Conservation (phyloP, 2,329 filamentous ascomycete species). For the Hypoxylon sp. region DNA sequence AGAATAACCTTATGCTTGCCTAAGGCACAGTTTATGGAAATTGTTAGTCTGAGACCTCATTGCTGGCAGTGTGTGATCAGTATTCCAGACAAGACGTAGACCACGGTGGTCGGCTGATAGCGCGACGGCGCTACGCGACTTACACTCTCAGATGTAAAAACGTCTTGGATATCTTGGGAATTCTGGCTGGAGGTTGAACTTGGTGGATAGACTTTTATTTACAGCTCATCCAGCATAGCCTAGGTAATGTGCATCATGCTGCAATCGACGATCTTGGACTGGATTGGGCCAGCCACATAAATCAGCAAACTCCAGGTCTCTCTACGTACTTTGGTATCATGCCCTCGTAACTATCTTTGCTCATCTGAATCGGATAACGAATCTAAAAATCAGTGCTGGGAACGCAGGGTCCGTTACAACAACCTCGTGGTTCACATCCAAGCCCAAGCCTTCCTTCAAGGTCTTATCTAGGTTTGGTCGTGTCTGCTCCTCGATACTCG, state of each 20-base stretch:
- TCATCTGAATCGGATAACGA: conserved; percentile 62
- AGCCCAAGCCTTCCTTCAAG: conserved; percentile 73
- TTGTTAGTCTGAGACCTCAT: not conserved
- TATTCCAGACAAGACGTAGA: not conserved
- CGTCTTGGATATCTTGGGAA: too few species aligned
- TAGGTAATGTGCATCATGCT: not conserved
- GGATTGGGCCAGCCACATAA: not conserved
- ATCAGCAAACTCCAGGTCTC: not conserved
- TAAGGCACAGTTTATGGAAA: not conserved
- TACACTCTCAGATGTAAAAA: too few species aligned
- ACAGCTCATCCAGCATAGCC: not conserved
- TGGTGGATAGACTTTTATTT: not conserved
- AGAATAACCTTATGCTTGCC: not conserved
- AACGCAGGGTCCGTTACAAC: conserved; percentile 95
- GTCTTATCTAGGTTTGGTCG: conserved; percentile 84
- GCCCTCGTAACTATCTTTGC: conserved; percentile 20
- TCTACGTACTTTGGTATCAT: conserved; percentile 35
- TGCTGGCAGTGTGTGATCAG: too few species aligned
- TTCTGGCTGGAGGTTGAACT: not conserved
- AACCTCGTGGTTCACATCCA: conserved; percentile 86
- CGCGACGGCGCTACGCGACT: not conserved
- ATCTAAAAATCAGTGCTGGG: conserved; percentile 75
- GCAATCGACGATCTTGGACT: not conserved
- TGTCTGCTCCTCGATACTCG: conserved; percentile 85
- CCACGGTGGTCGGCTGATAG: not conserved